These are phyloP conservation scores for Poronia punctata DNA, from an alignment of 495 filamentous ascomycete species.

Conservation along the genomic window DNA sequence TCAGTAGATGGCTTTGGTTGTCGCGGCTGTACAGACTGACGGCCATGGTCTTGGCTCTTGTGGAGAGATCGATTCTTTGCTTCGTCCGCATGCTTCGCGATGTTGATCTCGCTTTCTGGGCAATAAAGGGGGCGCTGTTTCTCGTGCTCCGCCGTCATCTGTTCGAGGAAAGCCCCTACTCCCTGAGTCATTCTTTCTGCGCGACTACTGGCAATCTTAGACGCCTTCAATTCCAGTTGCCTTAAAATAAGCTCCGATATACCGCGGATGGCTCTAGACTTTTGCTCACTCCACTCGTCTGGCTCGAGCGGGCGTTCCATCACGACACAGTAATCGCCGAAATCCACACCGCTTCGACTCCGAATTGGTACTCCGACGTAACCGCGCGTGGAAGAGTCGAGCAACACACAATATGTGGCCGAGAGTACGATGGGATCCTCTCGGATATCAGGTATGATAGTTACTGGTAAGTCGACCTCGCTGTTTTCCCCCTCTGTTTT, in stretches of 20 bases:
- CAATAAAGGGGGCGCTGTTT: neutral
- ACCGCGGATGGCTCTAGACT: constrained; percentile 31
- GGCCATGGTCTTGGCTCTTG: neutral
- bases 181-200: constrained; percentile 54
- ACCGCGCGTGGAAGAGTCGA: constrained; percentile 42
- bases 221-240: constrained; percentile 52
- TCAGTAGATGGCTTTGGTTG: no score
- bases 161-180: constrained; percentile 58
- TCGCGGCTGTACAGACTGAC: neutral
- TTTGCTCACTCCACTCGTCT: constrained; percentile 23
- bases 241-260: constrained; percentile 53
- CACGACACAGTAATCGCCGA: constrained; percentile 61
- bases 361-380: constrained; percentile 60
- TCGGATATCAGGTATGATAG: constrained; percentile 45
- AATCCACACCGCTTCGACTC: constrained; percentile 57
- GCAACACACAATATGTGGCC: constrained; percentile 33
- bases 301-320: constrained; percentile 43
- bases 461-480: constrained; percentile 26
- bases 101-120: neutral
- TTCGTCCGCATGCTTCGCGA: neutral
- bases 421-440: constrained; percentile 32
- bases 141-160: constrained; percentile 21
- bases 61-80: neutral
- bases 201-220: constrained; percentile 50
- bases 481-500: constrained; percentile 14